Evolutionary conservation across 1,284 basidiomycete species (phyloP), one percentile per base, ranked within the genome.

Genomic region (Laetiporus sulphureus): DNA sequence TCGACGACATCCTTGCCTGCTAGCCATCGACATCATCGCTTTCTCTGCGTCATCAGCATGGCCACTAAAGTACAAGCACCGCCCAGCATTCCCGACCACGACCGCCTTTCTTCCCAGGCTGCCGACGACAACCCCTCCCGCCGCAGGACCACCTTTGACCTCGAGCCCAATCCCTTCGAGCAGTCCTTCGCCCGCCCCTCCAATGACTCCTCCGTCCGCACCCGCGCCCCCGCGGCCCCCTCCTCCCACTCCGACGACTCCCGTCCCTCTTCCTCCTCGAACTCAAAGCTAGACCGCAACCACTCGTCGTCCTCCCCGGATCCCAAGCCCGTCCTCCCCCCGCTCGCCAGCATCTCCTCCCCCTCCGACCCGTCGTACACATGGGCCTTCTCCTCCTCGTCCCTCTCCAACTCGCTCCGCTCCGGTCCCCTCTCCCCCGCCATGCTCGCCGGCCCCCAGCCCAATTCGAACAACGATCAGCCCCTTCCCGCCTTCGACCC

Each of bases 101-200:
- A 40, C 32, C 33, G 18, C 33, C 36, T 11, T 23, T 25, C 34
- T 19, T 44, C 29, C 40, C 40, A 13, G 39, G 33, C 43, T 38
- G 44, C 35, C 38, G 40, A 11, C 38, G 21, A 32, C 42, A 29
- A 38, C 41, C 38, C 16, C 41, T 34, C 42, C 25, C 45, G 29
- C 42, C 74, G 69, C 20, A 74, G 79, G 52, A 72, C 71, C 33
- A 82, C 81, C 59, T 83, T 88, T 61, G 81, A 86, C 60, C 78
- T 91, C 45, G 94, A 98, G 62, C 91, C 90, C 12, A 98, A 98
- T 60, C 94, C 94, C 0, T 98, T 97, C 59, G 94, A 98, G 60
- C 88, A 92, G 64, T 94, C 90, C 39, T 98, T 97, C 64, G 79
- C 79, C 42, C 63, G 61, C 38, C 64, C 53, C 16, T 68, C 76